phyloP scores from a whole-genome alignment of 2,329 filamentous ascomycete genomes.

The Colletotrichum liriopes region DNA sequence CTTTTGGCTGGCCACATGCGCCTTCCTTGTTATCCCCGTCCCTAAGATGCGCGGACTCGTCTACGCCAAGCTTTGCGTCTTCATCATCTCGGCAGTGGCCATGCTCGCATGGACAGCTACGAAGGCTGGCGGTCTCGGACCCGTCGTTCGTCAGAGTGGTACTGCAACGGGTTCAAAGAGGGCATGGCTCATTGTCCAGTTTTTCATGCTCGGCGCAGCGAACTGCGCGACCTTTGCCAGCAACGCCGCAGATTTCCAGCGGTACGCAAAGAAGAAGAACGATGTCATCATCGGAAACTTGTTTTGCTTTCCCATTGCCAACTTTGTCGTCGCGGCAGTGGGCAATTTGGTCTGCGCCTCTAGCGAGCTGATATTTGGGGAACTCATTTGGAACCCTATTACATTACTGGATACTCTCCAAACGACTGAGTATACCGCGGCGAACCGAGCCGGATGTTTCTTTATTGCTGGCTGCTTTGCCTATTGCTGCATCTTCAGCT shows the following conservation, averaged over 20 bases:
- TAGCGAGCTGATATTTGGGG: constrained; percentile 45
- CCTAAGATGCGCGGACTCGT: constrained; percentile 44
- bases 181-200: constrained; percentile 55
- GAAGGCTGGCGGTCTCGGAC: constrained; percentile 79
- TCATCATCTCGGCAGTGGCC: constrained; percentile 54
- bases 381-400: constrained; percentile 48
- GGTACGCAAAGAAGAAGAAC: constrained; percentile 57
- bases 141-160: constrained; percentile 75
- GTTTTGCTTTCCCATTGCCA: constrained; percentile 58
- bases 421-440: constrained; percentile 51
- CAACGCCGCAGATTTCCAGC: constrained; percentile 60
- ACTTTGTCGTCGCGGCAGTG: constrained; percentile 55
- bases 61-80: constrained; percentile 53
- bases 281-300: constrained; percentile 59
- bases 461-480: constrained; percentile 59
- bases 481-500: constrained; percentile 60
- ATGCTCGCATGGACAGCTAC: constrained; percentile 74
- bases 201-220: constrained; percentile 54
- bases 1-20: constrained; percentile 59
- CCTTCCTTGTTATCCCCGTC: constrained; percentile 55
- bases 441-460: constrained; percentile 56
- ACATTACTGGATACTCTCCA: constrained; percentile 54
- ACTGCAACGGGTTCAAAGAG: constrained; percentile 62
- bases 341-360: constrained; percentile 57
- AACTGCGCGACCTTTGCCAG: constrained; percentile 56